Evolutionary conservation across 1,284 basidiomycete genomes (phyloP), one percentile per base, ranked within the genome.

Genomic region (Pascua sp.): DNA sequence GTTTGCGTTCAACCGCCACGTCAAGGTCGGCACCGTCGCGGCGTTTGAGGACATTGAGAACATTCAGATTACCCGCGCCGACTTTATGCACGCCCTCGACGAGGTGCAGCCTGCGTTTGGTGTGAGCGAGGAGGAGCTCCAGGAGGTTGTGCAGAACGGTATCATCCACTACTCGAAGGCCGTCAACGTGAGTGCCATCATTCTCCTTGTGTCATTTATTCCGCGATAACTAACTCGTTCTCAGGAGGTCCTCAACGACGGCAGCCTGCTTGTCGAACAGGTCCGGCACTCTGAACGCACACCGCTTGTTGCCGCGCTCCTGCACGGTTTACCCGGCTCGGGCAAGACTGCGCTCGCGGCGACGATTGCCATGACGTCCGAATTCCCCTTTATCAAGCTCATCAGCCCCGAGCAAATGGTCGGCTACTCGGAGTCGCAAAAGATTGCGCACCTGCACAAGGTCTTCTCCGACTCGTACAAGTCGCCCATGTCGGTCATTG

Each of bases 61-160:
- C 71, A 81, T 98, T 77, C 83, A 90, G 61, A 94, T 99, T 45
- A 91, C 90, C 65, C 81, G 88, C 57, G 79, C 81, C 12, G 96
- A 98, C 78, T 99, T 98, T 72, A 78, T 91, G 82, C 85, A 86
- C 69, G 96, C 95, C 0, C 80, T 98, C 47, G 89, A 95, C 7
- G 96, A 99, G 76, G 93, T 98, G 11, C 90, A 92, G 68, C 92
- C 96, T 10, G 92, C 94, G 11, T 99, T 95, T 73, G 96, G 96
- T 85, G 92, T 97, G 4, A 87, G 93, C 2, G 96, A 98, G 78
- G 95, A 97, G 77, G 96, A 98, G 79, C 81, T 99, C 32, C 85
- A 88, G 67, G 87, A 90, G 68, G 93, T 97, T 53, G 89, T 98
- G 41, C 89, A 93, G 76, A 98, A 98, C 73, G 96, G 96, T 11